These are phyloP conservation scores for Colletotrichum gigasporum DNA, from an alignment of 2,329 filamentous ascomycete species.

Conservation along the genomic window DNA sequence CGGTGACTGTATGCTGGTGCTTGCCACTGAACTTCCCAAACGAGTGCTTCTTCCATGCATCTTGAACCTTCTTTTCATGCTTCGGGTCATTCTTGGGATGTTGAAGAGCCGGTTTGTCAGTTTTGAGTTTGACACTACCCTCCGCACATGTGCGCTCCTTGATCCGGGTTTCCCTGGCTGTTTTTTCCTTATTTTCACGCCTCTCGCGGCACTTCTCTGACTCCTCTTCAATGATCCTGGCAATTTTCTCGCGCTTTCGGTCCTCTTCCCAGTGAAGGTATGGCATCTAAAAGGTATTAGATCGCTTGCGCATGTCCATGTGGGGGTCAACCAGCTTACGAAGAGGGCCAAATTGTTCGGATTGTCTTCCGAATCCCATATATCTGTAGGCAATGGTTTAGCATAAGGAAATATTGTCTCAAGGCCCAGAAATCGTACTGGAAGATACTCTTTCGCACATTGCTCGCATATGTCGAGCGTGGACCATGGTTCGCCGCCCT, in stretches of 20 bases:
- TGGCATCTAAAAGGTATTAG: slow-evolving; percentile 42
- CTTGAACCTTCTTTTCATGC: slow-evolving; percentile 27
- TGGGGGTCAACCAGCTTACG: slow-evolving; percentile 28
- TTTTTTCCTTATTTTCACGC: not conserved
- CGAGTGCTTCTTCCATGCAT: not conserved
- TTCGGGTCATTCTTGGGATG: not conserved
- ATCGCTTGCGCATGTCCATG: not conserved
- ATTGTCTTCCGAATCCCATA: slow-evolving; percentile 21
- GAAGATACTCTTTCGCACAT: slow-evolving; percentile 44
- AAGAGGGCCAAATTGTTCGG: slow-evolving; percentile 42
- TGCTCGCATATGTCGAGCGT: slow-evolving; percentile 47
- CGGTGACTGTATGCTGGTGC: not conserved
- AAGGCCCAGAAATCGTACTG: slow-evolving; percentile 31
- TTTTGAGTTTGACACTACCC: not conserved
- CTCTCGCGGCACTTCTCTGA: slow-evolving; percentile 15
- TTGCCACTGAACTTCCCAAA: not conserved
- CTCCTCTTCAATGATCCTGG: slow-evolving; percentile 35
- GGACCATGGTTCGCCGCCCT: slow-evolving; percentile 34
- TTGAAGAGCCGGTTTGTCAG: not conserved
- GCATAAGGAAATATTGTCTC: not conserved
- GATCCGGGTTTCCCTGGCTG: not conserved
- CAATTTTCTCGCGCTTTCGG: slow-evolving; percentile 40
- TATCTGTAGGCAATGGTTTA: not conserved
- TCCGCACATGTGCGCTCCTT: not conserved
- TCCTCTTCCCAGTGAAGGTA: slow-evolving; percentile 54